These are phyloP conservation scores for Fomitopsis pulvina DNA, from an alignment of 768 basidiomycete genomes.

Conservation along the genomic window DNA sequence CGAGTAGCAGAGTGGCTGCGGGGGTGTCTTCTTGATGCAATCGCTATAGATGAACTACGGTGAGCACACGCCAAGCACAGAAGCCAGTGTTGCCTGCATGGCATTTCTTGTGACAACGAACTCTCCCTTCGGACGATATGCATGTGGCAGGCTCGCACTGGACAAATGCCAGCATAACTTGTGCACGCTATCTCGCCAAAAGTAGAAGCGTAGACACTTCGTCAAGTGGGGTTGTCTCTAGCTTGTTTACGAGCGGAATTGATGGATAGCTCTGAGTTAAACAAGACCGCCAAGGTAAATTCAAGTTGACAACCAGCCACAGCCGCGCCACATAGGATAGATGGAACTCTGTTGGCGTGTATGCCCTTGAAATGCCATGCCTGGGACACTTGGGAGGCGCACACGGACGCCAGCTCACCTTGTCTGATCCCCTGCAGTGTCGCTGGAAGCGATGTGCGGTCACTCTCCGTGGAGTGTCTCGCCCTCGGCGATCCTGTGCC, in stretches of 20 bases:
- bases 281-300: too few species aligned
- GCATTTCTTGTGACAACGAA: too few species aligned
- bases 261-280: too few species aligned
- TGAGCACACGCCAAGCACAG: background rate
- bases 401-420: slow-evolving; percentile 24
- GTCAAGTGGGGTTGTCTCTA: background rate
- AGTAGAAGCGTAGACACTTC: background rate
- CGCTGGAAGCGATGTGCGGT: slow-evolving; percentile 34
- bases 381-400: slow-evolving; percentile 2
- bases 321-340: too few species aligned
- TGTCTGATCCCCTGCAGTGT: slow-evolving; percentile 31
- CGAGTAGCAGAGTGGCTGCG: slow-evolving; percentile 30
- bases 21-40: slow-evolving; percentile 17
- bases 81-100: background rate
- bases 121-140: too few species aligned
- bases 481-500: slow-evolving; percentile 41
- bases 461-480: slow-evolving; percentile 52
- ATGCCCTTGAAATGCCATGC: too few species aligned
- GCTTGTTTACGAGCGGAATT: slow-evolving; percentile 3
- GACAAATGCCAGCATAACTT: too few species aligned
- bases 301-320: too few species aligned
- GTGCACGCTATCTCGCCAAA: background rate
- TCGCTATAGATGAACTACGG: slow-evolving; percentile 16
- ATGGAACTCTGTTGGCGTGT: too few species aligned
- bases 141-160: too few species aligned